phyloP scores from a whole-genome alignment of 768 basidiomycete genomes.

The Symmetrospora coprosmae region DNA sequence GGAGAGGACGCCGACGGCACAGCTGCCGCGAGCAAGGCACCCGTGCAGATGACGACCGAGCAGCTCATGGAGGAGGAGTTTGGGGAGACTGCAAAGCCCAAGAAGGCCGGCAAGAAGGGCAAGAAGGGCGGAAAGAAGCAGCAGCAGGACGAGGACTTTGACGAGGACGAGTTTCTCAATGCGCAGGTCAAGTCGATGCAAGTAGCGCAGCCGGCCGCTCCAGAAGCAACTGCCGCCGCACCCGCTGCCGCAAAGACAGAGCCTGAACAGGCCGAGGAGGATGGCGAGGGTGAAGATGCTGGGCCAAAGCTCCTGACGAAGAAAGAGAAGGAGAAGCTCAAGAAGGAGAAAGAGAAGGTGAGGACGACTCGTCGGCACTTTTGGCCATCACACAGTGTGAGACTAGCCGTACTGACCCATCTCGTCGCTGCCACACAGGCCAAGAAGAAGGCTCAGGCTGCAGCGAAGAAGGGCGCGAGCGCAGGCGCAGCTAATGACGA shows the following conservation, averaged over 20 bases:
- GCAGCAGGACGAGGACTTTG: conserved; percentile 27
- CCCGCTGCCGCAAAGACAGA: not conserved
- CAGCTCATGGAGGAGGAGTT: conserved; percentile 21
- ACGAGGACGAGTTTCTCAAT: conserved; percentile 21
- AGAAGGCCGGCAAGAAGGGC: conserved; percentile 32
- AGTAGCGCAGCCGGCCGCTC: conserved; percentile 7
- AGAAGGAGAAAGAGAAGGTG: conserved; percentile 95
- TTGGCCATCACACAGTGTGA: conserved; percentile 12
- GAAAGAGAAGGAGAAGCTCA: conserved; percentile 91
- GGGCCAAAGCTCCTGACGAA: conserved; percentile 59
- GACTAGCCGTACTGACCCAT: not conserved
- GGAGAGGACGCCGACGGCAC: conserved; percentile 13
- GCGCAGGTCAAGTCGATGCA: conserved; percentile 6
- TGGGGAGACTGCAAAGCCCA: not conserved
- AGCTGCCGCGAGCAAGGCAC: conserved; percentile 31
- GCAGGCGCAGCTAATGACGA: conserved; percentile 26
- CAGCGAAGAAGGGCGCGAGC: conserved; percentile 51
- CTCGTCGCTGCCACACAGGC: conserved; percentile 44
- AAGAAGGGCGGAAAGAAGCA: conserved; percentile 42
- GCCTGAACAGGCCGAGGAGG: conserved; percentile 39
- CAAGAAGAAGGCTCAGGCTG: conserved; percentile 86
- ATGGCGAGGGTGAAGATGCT: conserved; percentile 45
- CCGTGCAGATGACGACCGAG: conserved; percentile 12
- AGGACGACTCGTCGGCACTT: conserved; percentile 18
- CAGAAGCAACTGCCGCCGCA: conserved; percentile 31